A percentile compares a stretch with the other conserved stretches of the same genome.
Conservation (phyloP, 805 yeast genomes). For the Candida taoyuanica region DNA sequence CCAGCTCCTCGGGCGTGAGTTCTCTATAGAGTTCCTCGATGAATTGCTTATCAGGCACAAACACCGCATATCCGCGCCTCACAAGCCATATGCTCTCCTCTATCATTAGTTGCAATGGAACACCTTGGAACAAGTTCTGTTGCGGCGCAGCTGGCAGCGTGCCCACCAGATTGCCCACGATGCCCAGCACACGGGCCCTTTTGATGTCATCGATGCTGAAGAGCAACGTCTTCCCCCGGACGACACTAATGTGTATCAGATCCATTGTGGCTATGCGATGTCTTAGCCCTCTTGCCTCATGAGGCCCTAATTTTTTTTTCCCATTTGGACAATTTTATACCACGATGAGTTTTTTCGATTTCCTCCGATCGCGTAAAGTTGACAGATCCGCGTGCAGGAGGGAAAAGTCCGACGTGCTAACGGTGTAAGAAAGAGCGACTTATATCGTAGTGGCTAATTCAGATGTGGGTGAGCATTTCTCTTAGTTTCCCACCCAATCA, state of each 20-base stretch:
- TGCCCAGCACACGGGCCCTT: slow-evolving; percentile 52
- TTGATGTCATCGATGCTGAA: slow-evolving; percentile 54
- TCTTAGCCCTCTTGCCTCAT: too few relatives aligned
- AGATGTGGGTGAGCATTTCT: too few relatives aligned
- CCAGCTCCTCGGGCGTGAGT: slow-evolving; percentile 15
- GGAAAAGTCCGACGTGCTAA: too few relatives aligned
- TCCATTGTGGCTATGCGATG: neutral
- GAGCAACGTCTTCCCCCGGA: slow-evolving; percentile 46
- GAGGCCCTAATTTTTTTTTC: too few relatives aligned
- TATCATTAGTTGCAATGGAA: slow-evolving; percentile 68
- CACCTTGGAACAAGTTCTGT: slow-evolving; percentile 80
- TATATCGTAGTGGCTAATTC: too few relatives aligned
- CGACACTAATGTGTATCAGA: slow-evolving; percentile 23
- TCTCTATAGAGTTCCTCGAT: slow-evolving; percentile 17
- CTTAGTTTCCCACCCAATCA: too few relatives aligned
- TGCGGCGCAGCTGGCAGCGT: slow-evolving; percentile 89
- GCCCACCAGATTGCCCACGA: slow-evolving; percentile 77
- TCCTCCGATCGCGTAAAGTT: too few relatives aligned
- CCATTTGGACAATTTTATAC: too few relatives aligned
- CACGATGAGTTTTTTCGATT: too few relatives aligned
- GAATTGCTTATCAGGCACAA: slow-evolving; percentile 39
- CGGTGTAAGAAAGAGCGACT: too few relatives aligned
- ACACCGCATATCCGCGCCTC: slow-evolving; percentile 34
- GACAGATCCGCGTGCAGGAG: too few relatives aligned
- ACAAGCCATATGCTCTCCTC: slow-evolving; percentile 75